Evolutionary conservation across 495 filamentous ascomycete genomes (phyloP), one percentile per base, ranked within the genome.

Genomic region (Chaetomium cochliodes): DNA sequence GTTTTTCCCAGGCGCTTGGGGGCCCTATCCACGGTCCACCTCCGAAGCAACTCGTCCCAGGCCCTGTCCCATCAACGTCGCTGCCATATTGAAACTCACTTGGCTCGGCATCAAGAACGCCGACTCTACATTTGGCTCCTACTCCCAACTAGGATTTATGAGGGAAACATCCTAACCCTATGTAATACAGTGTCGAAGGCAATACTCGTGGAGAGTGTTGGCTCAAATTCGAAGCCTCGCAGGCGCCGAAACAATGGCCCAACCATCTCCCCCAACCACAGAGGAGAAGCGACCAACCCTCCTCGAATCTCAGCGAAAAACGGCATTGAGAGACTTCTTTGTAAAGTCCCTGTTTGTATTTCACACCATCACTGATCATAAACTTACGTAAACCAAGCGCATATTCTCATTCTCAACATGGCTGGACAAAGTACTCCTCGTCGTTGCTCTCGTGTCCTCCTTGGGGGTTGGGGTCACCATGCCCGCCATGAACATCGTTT

Each of bases 401-500:
- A 81, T 82, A 33, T 82, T 81, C 59, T 72, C 78, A 18, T 82
- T 79, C 64, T 78, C 80, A 54, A 80, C 80, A 72, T 77, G 72
- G 74, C 67, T 69, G 44, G 79, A 82, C 70, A 76, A 66, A 47
- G 11, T 77, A 9, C 58, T 80, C 15, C 68, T 82, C n/a, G 58
- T 71, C 7, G 69, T 76, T 16, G 74, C 82, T 4, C 59, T 77
- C 5, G n/a, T 77, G 15, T 76, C 77, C 1, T 80, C 82, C 1
- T 78, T 85, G 61, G 81, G 78, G 3, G 75, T 79, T 15, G 84
- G 84, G 11, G 75, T 80, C n/a, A 81, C 79, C 2, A 75, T 80
- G 63, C 80, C 80, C 7, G 61, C 81, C 2, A 82, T 82, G 80
- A 81, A 79, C 26, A 74, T 82, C 12, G 70, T 82, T 12, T 81